Evolutionary conservation across 1,284 basidiomycete genomes (phyloP).

Genomic region (Cutaneotrichosporon mucoides): DNA sequence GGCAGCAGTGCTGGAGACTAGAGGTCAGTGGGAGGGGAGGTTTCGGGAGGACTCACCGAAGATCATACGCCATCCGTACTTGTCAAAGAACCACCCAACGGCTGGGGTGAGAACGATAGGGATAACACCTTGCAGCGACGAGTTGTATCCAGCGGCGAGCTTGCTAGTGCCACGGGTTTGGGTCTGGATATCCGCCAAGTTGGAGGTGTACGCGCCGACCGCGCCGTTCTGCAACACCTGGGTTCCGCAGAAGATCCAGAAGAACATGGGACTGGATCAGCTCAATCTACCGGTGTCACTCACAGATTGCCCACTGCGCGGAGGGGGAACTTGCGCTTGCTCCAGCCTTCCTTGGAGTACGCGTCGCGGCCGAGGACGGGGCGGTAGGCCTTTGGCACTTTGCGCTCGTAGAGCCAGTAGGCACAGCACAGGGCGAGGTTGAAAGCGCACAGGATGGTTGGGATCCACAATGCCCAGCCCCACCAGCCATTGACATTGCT

Average conservation of each 20-base stretch:
- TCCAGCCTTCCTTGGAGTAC: background rate
- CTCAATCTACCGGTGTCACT: background rate
- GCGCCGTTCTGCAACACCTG: conserved; percentile 34
- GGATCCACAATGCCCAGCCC: conserved; percentile 41
- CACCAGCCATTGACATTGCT: conserved; percentile 30
- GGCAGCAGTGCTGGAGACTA: conserved; percentile 22
- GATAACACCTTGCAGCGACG: conserved; percentile 38
- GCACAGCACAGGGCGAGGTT: conserved; percentile 2
- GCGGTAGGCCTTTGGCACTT: conserved; percentile 24
- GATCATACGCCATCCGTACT: conserved; percentile 27
- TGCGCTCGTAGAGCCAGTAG: conserved; percentile 32
- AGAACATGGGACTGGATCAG: conserved; percentile 12
- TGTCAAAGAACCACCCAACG: conserved; percentile 30
- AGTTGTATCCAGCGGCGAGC: conserved; percentile 41
- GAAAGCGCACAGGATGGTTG: background rate
- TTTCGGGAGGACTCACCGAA: background rate
- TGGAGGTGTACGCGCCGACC: conserved; percentile 37
- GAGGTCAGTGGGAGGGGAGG: too few species aligned
- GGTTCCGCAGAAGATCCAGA: conserved; percentile 12
- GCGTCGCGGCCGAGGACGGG: conserved; percentile 4
- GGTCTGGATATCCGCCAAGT: conserved; percentile 41
- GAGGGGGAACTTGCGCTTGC: background rate
- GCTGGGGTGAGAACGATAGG: conserved; percentile 43
- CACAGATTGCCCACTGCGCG: too few species aligned
- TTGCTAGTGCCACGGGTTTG: conserved; percentile 38